phyloP scores from a whole-genome alignment of 306 rosid genomes.

The Psophocarpus tetragonolobus region DNA sequence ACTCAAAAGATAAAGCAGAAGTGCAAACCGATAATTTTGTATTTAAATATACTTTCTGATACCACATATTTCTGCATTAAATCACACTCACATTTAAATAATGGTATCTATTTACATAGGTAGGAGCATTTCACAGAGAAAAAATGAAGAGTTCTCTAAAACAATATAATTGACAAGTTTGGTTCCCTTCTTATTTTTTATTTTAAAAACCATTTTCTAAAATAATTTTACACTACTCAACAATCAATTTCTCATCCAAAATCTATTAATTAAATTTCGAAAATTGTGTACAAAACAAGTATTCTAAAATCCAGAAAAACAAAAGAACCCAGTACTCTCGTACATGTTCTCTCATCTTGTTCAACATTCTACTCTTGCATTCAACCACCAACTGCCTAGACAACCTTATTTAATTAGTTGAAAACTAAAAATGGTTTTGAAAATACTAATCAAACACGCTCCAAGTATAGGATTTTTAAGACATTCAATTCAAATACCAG shows the following conservation, averaged over 20 bases:
- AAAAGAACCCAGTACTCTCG: background rate
- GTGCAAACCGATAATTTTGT: background rate
- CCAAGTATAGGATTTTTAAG: background rate
- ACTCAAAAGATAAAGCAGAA: constrained; percentile 7
- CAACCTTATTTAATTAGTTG: background rate
- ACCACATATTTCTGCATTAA: background rate
- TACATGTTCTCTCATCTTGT: background rate
- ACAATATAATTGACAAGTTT: no score
- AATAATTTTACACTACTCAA: no score
- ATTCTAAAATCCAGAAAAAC: background rate
- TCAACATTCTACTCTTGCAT: background rate
- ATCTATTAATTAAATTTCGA: no score
- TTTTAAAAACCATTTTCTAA: no score
- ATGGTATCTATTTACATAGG: no score
- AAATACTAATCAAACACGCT: background rate
- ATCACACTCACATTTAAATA: no score
- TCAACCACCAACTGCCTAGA: background rate
- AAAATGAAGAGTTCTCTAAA: no score
- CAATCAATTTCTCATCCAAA: no score
- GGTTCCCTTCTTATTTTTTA: no score
- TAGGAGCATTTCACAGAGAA: no score
- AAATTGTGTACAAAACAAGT: no score
- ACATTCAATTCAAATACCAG: constrained; percentile 51
- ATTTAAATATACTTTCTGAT: background rate
- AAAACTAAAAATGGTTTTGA: background rate